Percentiles rank a stretch among this genome's conserved stretches.
phyloP scores from a whole-genome alignment of 352 stramenopile species.

The Pseudoperonospora humuli region DNA sequence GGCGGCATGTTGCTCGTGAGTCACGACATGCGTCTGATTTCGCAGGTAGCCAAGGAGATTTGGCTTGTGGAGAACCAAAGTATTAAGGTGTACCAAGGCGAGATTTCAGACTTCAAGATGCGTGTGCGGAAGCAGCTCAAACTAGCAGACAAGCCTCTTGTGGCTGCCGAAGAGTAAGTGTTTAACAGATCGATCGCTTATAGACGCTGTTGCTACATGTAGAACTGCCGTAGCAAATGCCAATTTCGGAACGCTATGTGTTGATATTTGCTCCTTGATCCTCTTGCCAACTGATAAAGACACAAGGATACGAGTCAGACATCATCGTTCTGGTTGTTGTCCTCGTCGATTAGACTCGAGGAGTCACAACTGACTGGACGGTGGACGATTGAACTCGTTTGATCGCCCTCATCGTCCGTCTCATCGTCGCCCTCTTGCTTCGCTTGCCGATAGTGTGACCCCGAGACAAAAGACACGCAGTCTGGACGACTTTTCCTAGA shows the following conservation, averaged over 20 bases:
- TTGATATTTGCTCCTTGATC: slow-evolving; percentile 29
- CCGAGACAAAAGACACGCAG: too few species aligned
- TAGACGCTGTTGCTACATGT: slow-evolving; percentile 25
- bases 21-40: slow-evolving; percentile 99
- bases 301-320: slow-evolving; percentile 21
- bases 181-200: slow-evolving; percentile 7
- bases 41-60: slow-evolving; percentile 98
- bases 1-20: slow-evolving; percentile 96
- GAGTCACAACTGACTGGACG: too few species aligned
- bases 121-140: slow-evolving; percentile 82
- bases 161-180: slow-evolving; percentile 21
- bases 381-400: too few species aligned
- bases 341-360: slow-evolving; percentile 4
- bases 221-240: slow-evolving; percentile 14
- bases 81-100: slow-evolving; percentile 93
- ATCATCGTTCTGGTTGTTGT: slow-evolving; percentile 27
- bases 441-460: too few species aligned
- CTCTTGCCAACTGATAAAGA: slow-evolving; percentile 12
- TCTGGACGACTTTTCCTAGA: too few species aligned
- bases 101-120: slow-evolving; percentile 99
- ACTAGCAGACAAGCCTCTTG: slow-evolving; percentile 42
- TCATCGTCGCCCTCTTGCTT: too few species aligned
- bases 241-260: slow-evolving; percentile 4
- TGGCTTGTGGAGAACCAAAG: slow-evolving; percentile 97
- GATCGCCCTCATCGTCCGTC: too few species aligned